Percentiles rank a stretch among this genome's conserved stretches.
These are phyloP conservation scores for Citropsis articulata DNA, from an alignment of 345 rosid genomes.

Conservation along the genomic window DNA sequence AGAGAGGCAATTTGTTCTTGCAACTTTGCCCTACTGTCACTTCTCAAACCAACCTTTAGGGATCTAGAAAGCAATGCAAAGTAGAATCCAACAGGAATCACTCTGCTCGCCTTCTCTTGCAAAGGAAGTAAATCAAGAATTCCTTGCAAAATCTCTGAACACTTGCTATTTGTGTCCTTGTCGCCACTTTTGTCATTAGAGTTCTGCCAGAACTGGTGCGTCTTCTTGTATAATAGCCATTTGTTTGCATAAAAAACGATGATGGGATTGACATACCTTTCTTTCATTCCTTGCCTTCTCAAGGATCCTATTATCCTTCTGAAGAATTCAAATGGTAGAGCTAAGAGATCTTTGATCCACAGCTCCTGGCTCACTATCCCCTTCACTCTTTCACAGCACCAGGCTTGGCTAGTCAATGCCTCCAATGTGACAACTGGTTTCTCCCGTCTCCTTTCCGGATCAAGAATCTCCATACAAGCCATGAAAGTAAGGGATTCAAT, in stretches of 20 bases:
- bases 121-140: constrained; percentile 55
- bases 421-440: constrained; percentile 53
- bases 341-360: constrained; percentile 77
- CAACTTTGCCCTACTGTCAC: constrained; percentile 41
- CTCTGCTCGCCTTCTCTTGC: constrained; percentile 48
- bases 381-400: constrained; percentile 49
- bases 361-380: constrained; percentile 46
- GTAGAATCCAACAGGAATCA: constrained; percentile 69
- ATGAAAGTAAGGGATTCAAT: constrained; percentile 76
- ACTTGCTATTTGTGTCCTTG: constrained; percentile 10
- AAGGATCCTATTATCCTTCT: constrained; percentile 64
- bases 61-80: constrained; percentile 56
- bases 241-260: constrained; percentile 60
- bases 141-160: constrained; percentile 41
- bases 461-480: constrained; percentile 91
- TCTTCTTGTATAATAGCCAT: constrained; percentile 45
- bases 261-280: constrained; percentile 62
- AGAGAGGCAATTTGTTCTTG: constrained; percentile 54
- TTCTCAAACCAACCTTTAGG: constrained; percentile 36
- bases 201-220: constrained; percentile 40
- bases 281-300: constrained; percentile 88
- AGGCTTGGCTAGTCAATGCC: constrained; percentile 41
- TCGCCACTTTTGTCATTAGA: constrained; percentile 24
- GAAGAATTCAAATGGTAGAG: constrained; percentile 66
- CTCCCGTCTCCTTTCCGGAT: constrained; percentile 68